phyloP scores from a whole-genome alignment of 1,284 basidiomycete species.

The Earliella scabrosa region DNA sequence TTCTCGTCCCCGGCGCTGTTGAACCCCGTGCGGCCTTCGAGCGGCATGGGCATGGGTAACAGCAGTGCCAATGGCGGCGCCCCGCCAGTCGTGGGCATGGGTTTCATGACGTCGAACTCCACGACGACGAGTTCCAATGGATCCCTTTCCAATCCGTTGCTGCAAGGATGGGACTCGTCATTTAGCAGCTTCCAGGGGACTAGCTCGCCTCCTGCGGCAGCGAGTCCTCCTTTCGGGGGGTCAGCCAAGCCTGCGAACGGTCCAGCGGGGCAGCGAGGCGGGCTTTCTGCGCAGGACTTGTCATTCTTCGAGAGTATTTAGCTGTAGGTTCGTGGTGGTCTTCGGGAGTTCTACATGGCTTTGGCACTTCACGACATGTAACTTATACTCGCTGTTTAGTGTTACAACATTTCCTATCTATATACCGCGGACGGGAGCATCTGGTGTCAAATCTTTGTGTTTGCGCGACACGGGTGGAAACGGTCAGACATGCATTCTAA shows the following conservation, averaged over 20 bases:
- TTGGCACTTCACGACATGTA: slow-evolving; percentile 12
- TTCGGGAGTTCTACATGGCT: neutral
- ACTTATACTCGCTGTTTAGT: slow-evolving; percentile 10
- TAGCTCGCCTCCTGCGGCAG: neutral
- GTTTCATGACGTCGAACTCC: neutral
- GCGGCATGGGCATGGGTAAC: slow-evolving; percentile 16
- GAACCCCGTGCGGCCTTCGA: slow-evolving; percentile 16
- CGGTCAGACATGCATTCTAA: too few species aligned
- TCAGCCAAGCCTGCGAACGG: slow-evolving; percentile 34
- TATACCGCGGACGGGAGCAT: too few species aligned
- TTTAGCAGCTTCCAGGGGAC: neutral
- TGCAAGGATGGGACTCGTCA: slow-evolving; percentile 12
- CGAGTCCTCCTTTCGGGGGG: slow-evolving; percentile 5
- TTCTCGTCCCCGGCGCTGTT: slow-evolving; percentile 19
- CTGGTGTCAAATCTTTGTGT: too few species aligned
- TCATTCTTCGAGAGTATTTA: slow-evolving; percentile 77
- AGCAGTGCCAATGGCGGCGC: neutral
- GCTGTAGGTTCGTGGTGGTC: neutral
- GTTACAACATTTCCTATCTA: neutral
- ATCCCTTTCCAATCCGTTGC: slow-evolving; percentile 8
- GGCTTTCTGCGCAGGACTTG: slow-evolving; percentile 70
- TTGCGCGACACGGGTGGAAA: too few species aligned
- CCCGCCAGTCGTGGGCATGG: neutral
- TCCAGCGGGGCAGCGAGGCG: slow-evolving; percentile 36
- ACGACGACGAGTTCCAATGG: slow-evolving; percentile 6